Evolutionary conservation across 257 asterid genomes (phyloP), one percentile per base, ranked within the genome.

Genomic region (Solanum lycopersicoides): DNA sequence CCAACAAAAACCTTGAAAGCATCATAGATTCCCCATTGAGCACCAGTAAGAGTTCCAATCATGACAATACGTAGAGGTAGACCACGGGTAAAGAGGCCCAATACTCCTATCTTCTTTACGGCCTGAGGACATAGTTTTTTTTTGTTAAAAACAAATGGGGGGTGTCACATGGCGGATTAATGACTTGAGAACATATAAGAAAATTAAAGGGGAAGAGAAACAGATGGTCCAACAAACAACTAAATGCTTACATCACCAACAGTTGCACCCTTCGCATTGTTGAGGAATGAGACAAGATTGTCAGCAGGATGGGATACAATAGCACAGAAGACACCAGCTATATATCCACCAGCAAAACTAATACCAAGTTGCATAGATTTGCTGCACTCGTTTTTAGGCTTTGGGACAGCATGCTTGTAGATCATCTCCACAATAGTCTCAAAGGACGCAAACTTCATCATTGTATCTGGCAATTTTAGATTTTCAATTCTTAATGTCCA

Each of bases 21-120:
- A 85, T 96, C 99, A 82, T 96, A 96, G 92, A 96, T 92, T 39
- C 99, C 99, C 99, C 99, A 96, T 79, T 96, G 99, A n/a, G 98
- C 98, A 77, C 99, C 99, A n/a, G 99, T 95, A 60, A 96, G 98
- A 63, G 99, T 96, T 45, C 99, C 99, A 87, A 96, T 95, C 99
- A 96, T 96, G 89, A 96, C 98, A 84, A 96, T 96, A 89, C 99
- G 98, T 35, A 96, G 95, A 88, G 98, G 99, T 86, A 96, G 98
- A 7, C 99, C 99, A 35, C 99, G 93, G 2, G 98, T 96, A 88
- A 93, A 95, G 82, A 96, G 95, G 69, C 98, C 98, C 94, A 44
- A 7, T 56, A 96, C 39, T 14, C 99, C 99, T 7, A 96, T 89
- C 91, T 96, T 95, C 87, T 92, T 93, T 60, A 95, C 99, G 83